Conservation (phyloP, 148 eudicot species). For the Rhododendron simsii region DNA sequence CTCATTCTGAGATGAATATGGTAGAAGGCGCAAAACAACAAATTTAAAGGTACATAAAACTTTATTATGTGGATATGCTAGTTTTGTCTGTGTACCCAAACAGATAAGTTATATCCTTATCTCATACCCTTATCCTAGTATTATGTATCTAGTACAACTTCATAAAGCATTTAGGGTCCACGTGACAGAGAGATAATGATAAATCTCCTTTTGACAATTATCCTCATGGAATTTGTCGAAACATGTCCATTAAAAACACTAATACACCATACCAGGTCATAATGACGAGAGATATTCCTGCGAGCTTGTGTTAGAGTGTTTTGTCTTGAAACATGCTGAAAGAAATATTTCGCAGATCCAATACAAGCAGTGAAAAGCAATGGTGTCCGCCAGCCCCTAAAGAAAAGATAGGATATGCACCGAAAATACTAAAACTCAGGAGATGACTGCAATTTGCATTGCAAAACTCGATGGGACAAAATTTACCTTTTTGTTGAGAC, state of each 20-base stretch:
- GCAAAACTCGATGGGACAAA: not conserved
- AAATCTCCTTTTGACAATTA: not conserved
- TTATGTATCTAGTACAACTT: not conserved
- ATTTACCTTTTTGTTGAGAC: slow-evolving; percentile 46
- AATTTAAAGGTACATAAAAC: not conserved
- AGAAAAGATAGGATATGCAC: not conserved
- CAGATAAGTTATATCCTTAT: not conserved
- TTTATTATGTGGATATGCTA: not conserved
- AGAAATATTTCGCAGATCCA: slow-evolving; percentile 83
- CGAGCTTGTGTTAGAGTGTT: slow-evolving; percentile 86
- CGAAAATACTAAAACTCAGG: not conserved
- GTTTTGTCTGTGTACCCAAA: not conserved
- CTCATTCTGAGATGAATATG: not conserved
- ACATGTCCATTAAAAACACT: not conserved
- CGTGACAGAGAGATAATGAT: not conserved
- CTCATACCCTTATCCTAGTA: not conserved
- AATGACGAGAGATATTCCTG: slow-evolving; percentile 85
- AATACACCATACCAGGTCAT: slow-evolving; percentile 65
- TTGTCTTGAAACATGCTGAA: slow-evolving; percentile 56
- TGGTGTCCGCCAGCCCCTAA: slow-evolving; percentile 99
- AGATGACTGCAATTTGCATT: not conserved
- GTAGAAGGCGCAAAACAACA: not conserved
- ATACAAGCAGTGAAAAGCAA: slow-evolving; percentile 69
- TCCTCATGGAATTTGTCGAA: not conserved
- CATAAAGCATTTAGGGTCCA: not conserved